These are phyloP conservation scores for Arxiozyma heterogenica DNA, from an alignment of 1,139 yeast species.

Conservation along the genomic window DNA sequence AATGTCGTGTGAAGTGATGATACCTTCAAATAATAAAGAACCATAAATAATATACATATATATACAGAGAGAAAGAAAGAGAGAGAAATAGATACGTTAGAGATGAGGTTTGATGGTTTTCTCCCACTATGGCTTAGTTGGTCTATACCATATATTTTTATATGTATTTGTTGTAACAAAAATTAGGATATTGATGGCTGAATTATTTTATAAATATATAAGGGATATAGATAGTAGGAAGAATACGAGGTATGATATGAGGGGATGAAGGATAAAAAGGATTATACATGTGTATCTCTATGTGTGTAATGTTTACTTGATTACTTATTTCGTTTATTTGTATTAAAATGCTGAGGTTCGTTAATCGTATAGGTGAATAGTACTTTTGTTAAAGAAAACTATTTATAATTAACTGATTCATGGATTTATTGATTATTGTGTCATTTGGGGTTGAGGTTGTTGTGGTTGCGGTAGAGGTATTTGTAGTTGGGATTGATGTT, in stretches of 20 bases:
- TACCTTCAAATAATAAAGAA: not conserved
- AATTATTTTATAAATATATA: not conserved
- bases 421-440: not conserved
- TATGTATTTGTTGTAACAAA: not conserved
- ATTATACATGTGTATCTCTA: not conserved
- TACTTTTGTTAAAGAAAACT: too few relatives aligned
- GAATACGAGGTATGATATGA: not conserved
- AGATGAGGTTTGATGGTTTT: not conserved
- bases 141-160: too few relatives aligned
- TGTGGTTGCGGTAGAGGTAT: slow-evolving; percentile 1
- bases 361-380: not conserved
- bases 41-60: too few relatives aligned
- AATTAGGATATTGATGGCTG: not conserved
- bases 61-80: not conserved
- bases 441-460: not conserved
- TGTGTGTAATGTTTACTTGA: not conserved
- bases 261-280: not conserved
- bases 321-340: too few relatives aligned
- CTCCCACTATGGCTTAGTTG: not conserved
- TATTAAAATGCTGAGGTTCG: too few relatives aligned
- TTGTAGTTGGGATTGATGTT: not conserved
- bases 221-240: not conserved
- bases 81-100: not conserved
- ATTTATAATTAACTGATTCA: too few relatives aligned
- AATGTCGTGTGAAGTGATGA: not conserved